Conservation (phyloP, 2,329 filamentous ascomycete species). For the Boeremia exigua region DNA sequence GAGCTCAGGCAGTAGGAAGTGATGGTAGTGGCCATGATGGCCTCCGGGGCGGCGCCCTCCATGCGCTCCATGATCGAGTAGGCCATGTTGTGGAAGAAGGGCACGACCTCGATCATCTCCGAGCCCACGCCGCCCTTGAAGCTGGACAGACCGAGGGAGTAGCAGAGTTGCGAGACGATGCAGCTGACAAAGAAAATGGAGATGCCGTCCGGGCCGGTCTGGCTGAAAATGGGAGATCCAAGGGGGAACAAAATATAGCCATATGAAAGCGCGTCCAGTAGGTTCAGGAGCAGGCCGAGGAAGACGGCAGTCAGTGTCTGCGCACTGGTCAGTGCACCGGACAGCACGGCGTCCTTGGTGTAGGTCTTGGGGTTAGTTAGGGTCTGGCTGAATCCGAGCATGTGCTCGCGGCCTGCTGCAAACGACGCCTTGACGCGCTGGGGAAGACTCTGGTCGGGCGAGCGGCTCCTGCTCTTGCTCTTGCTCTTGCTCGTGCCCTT, state of each 20-base stretch:
- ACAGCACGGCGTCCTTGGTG: slow-evolving; percentile 70
- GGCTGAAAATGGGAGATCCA: slow-evolving; percentile 82
- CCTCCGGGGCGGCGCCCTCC: slow-evolving; percentile 79
- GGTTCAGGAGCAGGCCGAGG: slow-evolving; percentile 86
- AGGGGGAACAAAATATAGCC: slow-evolving; percentile 89
- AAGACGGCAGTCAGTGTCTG: slow-evolving; percentile 84
- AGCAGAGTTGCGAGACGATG: slow-evolving; percentile 89
- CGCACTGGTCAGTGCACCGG: slow-evolving; percentile 68
- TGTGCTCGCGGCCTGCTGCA: slow-evolving; percentile 27
- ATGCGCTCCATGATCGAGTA: slow-evolving; percentile 81
- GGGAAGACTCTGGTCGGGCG: slow-evolving; percentile 18
- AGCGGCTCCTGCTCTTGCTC: slow-evolving; percentile 32
- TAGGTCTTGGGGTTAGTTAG: slow-evolving; percentile 71
- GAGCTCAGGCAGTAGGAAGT: slow-evolving; percentile 89
- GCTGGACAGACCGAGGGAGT: slow-evolving; percentile 81
- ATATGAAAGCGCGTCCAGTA: slow-evolving; percentile 93
- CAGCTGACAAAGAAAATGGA: slow-evolving; percentile 99
- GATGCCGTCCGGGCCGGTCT: slow-evolving; percentile 89
- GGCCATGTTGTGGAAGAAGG: slow-evolving; percentile 99
- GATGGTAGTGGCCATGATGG: slow-evolving; percentile 93
- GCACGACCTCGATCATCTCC: slow-evolving; percentile 97
- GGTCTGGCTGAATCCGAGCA: slow-evolving; percentile 33
- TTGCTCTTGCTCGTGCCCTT: slow-evolving; percentile 1
- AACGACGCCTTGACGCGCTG: slow-evolving; percentile 28
- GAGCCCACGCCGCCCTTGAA: slow-evolving; percentile 93